phyloP scores from a whole-genome alignment of 768 basidiomycete genomes.

The Panaeolus cyanescens region DNA sequence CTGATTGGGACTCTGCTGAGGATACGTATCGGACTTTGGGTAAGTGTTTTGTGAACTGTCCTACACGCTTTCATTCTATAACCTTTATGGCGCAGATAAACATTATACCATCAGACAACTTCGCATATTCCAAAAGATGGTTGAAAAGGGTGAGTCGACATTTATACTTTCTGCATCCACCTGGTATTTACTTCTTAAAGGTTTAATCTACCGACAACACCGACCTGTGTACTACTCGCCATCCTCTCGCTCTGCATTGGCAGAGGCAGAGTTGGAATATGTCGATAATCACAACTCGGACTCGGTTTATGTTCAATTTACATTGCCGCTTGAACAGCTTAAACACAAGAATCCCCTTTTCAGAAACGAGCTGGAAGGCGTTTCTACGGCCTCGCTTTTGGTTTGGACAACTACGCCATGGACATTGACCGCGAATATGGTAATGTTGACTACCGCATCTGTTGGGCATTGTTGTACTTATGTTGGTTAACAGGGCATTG shows the following conservation, averaged over 20 bases:
- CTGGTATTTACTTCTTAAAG: constrained; percentile 32
- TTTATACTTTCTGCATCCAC: not conserved
- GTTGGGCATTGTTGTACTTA: not conserved
- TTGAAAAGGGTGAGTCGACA: constrained; percentile 62
- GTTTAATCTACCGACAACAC: constrained; percentile 82
- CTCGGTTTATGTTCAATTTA: constrained; percentile 84
- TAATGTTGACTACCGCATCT: constrained; percentile 30
- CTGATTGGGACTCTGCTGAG: constrained; percentile 69
- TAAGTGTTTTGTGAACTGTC: constrained; percentile 27
- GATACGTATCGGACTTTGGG: constrained; percentile 88
- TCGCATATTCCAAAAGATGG: constrained; percentile 84
- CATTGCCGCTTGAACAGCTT: constrained; percentile 41
- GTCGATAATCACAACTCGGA: constrained; percentile 86
- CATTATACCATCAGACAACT: constrained; percentile 89
- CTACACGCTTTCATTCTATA: not conserved
- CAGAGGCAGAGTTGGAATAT: constrained; percentile 93
- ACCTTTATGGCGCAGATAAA: constrained; percentile 55
- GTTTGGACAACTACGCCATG: constrained; percentile 99
- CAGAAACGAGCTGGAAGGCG: constrained; percentile 30
- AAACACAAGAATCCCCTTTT: constrained; percentile 23
- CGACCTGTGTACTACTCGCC: constrained; percentile 96
- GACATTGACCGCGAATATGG: constrained; percentile 96
- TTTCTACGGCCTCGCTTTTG: constrained; percentile 51
- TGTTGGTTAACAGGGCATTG: constrained; percentile 74
- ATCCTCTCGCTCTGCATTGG: constrained; percentile 90